Conservation (phyloP, 805 yeast genomes). For the Zygotorulaspora sp. region DNA sequence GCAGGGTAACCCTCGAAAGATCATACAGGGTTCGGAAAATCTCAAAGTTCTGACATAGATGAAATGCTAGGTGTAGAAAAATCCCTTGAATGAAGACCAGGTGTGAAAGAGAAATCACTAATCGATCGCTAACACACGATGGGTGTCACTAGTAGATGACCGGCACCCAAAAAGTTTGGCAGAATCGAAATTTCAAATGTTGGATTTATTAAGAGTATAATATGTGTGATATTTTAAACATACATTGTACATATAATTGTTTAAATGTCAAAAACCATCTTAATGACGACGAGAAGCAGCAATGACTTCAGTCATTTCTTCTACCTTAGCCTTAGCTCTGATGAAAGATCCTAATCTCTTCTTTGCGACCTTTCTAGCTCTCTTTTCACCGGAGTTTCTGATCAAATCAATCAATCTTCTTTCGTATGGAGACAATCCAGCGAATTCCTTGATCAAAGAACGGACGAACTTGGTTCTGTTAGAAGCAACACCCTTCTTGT, state of each 20-base stretch:
- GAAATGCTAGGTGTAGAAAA: too few species aligned
- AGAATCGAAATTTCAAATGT: not conserved
- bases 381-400: slow-evolving; percentile 99
- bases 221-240: slow-evolving; percentile 1
- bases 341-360: slow-evolving; percentile 99
- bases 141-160: not conserved
- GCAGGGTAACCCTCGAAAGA: too few species aligned
- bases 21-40: too few species aligned
- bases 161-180: not conserved
- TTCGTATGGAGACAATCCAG: slow-evolving; percentile 99
- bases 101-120: not conserved
- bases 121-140: not conserved
- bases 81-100: too few species aligned
- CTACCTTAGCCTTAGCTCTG: slow-evolving; percentile 99
- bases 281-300: slow-evolving; percentile 95
- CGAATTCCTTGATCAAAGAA: slow-evolving; percentile 90
- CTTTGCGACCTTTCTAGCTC: slow-evolving; percentile 99
- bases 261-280: slow-evolving; percentile 16
- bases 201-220: not conserved
- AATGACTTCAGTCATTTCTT: slow-evolving; percentile 94
- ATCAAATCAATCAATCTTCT: slow-evolving; percentile 98
- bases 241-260: slow-evolving; percentile 1
- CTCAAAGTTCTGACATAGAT: too few species aligned
- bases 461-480: slow-evolving; percentile 96
- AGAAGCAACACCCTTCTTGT: slow-evolving; percentile 95